Conservation (phyloP, 2,329 filamentous ascomycete genomes). For the Aspergillus neoniger region DNA sequence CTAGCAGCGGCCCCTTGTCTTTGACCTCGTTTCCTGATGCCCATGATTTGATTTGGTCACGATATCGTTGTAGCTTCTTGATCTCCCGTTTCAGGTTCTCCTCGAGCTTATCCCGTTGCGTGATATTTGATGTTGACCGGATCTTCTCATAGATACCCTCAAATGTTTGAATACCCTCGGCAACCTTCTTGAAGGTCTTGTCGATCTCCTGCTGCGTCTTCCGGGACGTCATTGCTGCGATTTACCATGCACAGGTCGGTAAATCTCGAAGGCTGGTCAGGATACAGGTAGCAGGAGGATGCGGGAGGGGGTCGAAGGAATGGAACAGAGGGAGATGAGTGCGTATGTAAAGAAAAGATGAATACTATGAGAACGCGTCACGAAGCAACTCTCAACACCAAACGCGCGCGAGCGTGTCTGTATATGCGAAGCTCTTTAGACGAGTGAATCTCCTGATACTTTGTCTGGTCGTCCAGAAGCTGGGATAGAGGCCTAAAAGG, state of each 20-base stretch:
- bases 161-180: constrained; percentile 88
- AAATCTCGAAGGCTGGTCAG: constrained; percentile 21
- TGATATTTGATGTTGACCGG: constrained; percentile 83
- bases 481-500: constrained; percentile 13
- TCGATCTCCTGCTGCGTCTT: constrained; percentile 98
- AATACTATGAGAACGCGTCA: not conserved
- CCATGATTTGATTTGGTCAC: constrained; percentile 99
- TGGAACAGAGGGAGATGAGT: not conserved
- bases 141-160: constrained; percentile 98
- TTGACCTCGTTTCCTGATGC: constrained; percentile 98
- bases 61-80: constrained; percentile 96
- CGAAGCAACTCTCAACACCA: constrained; percentile 15
- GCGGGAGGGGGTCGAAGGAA: not conserved
- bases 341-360: not conserved
- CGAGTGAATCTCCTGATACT: constrained; percentile 19
- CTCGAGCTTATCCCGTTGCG: constrained; percentile 97
- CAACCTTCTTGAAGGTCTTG: constrained; percentile 98
- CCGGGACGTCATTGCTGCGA: constrained; percentile 75
- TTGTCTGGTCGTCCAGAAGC: constrained; percentile 16
- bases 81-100: constrained; percentile 98
- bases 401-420: constrained; percentile 10
- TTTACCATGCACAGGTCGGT: constrained; percentile 27
- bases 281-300: not conserved
- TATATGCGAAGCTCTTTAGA: constrained; percentile 11
- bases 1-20: constrained; percentile 92